Base-by-base conservation (phyloP, 306 rosid species). In the Quercus dentata region DNA sequence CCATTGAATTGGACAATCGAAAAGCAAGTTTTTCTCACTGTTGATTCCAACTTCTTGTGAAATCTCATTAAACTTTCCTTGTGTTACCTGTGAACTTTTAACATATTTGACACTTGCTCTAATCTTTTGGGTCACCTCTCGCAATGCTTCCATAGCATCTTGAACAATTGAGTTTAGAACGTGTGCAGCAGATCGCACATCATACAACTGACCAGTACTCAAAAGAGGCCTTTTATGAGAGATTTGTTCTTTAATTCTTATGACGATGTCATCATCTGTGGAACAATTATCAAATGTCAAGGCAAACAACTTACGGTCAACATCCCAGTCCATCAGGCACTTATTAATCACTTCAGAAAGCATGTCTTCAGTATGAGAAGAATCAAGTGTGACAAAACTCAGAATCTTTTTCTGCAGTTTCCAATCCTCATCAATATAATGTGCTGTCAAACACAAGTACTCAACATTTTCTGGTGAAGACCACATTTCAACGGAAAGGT, bases 231-330 rank as follows among this genome's bases (percentile, higher is more conserved):
- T 87, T 83, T 87, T 91, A 81, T 87, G 90, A 13, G 91, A 90
- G 73, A 93, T 86, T 79, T 62, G 90, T 83, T 93, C 93, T 83
- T 93, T 90, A 68, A 95, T 90, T 84, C 88, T 87, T 61, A 87
- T 30, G 71, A 94, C 83, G 74, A 95, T 86, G 86, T 91, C 94
- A 84, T 89, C 93, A 80, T 91, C 88, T 17, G 83, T 80, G 52
- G 91, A 91, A 81, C 91, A 95, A 77, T 91, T 90, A 87, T 95
- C 99, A 74, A 92, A 91, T 70, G 97, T 95, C 84, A 95, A 82
- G 27, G 99, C 91, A 88, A 93, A 95, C 75, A 95, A 85, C 87
- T 95, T 92, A 77, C 91, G 71, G 76, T 93, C 96, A 80, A 95
- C 85, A 80, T 87, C 92, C 97, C 99, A 95, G 58, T 92, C 96